phyloP scores from a whole-genome alignment of 345 rosid species.

The Geranium rotundifolium region DNA sequence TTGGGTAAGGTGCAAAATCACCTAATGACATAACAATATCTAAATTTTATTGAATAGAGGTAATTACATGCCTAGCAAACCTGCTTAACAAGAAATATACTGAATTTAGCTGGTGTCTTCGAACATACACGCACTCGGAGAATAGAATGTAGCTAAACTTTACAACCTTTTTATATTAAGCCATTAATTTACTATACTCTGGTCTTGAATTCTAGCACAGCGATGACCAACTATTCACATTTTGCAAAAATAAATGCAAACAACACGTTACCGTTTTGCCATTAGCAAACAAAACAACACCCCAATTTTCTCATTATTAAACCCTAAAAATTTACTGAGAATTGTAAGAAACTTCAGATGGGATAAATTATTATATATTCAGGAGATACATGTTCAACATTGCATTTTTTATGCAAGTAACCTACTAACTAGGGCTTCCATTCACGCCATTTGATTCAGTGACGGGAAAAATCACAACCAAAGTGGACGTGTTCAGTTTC shows the following conservation, averaged over 20 bases:
- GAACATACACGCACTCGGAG: neutral
- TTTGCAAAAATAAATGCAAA: too few species aligned
- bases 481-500: slow-evolving; percentile 65
- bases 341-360: neutral
- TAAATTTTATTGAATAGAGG: neutral
- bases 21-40: neutral
- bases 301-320: too few species aligned
- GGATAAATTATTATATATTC: neutral
- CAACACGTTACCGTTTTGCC: too few species aligned
- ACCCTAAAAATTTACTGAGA: neutral
- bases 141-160: neutral
- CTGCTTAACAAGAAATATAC: neutral
- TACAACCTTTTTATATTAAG: neutral
- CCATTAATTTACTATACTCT: neutral
- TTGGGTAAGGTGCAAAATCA: too few species aligned
- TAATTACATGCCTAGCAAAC: neutral
- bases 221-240: too few species aligned
- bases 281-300: too few species aligned
- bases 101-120: neutral
- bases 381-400: neutral
- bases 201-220: too few species aligned
- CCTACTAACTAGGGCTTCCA: slow-evolving; percentile 1
- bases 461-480: slow-evolving; percentile 72
- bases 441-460: slow-evolving; percentile 22
- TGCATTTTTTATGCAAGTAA: neutral